A percentile compares a stretch with the other conserved stretches of the same genome.
These are phyloP conservation scores for Vigna unguiculata DNA, from an alignment of 306 rosid genomes.

Conservation along the genomic window DNA sequence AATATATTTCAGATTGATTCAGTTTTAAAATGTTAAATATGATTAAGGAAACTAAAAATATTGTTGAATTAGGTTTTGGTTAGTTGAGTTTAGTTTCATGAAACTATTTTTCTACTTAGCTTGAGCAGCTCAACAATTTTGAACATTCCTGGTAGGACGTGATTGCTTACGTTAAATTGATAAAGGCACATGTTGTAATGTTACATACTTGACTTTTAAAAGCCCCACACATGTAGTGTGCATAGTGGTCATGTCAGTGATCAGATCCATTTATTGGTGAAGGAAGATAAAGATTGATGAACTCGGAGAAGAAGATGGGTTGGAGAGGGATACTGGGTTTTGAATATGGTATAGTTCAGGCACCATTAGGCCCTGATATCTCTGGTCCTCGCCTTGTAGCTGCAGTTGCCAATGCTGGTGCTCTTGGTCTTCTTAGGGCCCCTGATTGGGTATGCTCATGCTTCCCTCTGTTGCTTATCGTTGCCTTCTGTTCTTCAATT, in stretches of 20 bases:
- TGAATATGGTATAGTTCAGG: slow-evolving; percentile 74
- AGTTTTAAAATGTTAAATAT: too few species aligned
- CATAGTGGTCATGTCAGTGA: not conserved
- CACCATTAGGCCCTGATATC: slow-evolving; percentile 86
- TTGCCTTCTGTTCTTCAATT: not conserved
- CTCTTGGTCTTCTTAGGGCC: slow-evolving; percentile 68
- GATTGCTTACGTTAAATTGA: not conserved
- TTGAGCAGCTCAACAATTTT: too few species aligned
- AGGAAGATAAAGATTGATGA: not conserved
- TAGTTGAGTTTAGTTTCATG: too few species aligned
- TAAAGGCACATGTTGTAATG: not conserved
- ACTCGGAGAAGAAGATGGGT: slow-evolving; percentile 43
- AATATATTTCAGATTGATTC: too few species aligned
- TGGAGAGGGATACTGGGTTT: slow-evolving; percentile 78
- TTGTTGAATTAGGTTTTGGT: too few species aligned
- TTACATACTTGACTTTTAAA: not conserved
- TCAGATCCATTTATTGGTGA: not conserved
- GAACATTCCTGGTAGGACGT: not conserved
- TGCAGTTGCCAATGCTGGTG: slow-evolving; percentile 85
- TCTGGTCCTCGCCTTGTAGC: slow-evolving; percentile 84
- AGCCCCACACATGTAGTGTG: not conserved
- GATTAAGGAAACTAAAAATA: too few species aligned
- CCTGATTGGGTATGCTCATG: slow-evolving; percentile 67
- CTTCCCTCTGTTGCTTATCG: not conserved
- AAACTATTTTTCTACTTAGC: too few species aligned